Percentiles rank a stretch among this genome's conserved stretches.
phyloP scores from a whole-genome alignment of 345 rosid species.

The Abelmoschus esculentus region DNA sequence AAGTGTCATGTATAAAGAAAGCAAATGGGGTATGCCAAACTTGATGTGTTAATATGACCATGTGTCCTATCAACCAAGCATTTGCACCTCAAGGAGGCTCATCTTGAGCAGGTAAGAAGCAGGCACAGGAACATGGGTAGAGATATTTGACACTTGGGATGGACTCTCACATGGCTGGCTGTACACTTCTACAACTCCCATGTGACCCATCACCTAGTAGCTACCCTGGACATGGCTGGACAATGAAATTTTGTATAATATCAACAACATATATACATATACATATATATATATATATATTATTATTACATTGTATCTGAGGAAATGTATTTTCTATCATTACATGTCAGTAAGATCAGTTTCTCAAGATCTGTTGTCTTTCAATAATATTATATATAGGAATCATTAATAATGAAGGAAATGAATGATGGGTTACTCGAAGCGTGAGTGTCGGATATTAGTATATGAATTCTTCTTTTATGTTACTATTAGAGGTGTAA shows the following conservation, averaged over 20 bases:
- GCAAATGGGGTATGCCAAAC: not conserved
- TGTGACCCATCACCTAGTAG: conserved; percentile 25
- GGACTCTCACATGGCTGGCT: conserved; percentile 20
- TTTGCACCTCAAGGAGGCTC: conserved; percentile 11
- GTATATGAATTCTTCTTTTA: not conserved
- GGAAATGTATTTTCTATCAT: not conserved
- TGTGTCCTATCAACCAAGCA: conserved; percentile 39
- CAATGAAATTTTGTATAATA: conserved; percentile 3
- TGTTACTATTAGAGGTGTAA: too few relatives aligned
- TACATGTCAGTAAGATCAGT: conserved; percentile 16
- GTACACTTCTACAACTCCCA: conserved; percentile 22
- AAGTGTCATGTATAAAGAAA: too few relatives aligned
- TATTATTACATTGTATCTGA: not conserved
- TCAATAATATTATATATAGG: not conserved
- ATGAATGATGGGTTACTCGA: not conserved
- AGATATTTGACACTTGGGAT: conserved; percentile 8
- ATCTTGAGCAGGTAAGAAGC: conserved; percentile 11
- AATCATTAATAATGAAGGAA: not conserved
- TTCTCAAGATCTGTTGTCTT: not conserved
- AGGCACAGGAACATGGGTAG: conserved; percentile 3
- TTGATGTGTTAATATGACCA: conserved; percentile 2
- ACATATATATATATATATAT: too few relatives aligned
- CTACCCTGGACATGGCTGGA: conserved; percentile 21
- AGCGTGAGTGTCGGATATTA: not conserved
- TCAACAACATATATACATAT: not conserved